Base-by-base conservation (phyloP, 2,329 filamentous ascomycete species). In the Diplodia corticola region DNA sequence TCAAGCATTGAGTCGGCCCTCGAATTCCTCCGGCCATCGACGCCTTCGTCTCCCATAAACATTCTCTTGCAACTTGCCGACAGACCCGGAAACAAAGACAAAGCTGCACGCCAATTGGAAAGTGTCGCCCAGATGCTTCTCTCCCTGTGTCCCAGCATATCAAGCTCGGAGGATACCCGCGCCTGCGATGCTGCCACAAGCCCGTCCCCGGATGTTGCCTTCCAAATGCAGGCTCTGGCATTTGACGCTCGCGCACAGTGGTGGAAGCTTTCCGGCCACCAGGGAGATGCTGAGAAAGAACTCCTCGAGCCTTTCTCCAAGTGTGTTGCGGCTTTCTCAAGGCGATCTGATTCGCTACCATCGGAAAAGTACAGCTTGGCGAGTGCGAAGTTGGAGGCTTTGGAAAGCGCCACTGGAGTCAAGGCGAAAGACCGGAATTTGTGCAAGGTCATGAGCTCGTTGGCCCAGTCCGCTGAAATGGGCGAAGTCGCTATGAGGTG, bases 111-210 rank as follows among this genome's bases (percentile, higher is more conserved):
- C 3, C 89, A 92, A 68, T 78, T 93, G 20, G 89, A 92, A 59
- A 83, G 82, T 0, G 73, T 92, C 1, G 87, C 89, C 0, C 88
- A 91, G 69, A 82, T 83, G 2, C 78, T 93, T 0, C 79, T 93
- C 1, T 85, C 87, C 0, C 77, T 93, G 1, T 85, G 88, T 30
- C 90, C 91, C 1, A 89, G 86, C 71, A 80, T 90, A n/a, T 87
- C 89, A 1, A 80, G 81, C 57, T 84, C 86, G 10, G 86, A 89
- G 48, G 91, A 93, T 71, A 76, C 76, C 3, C 69, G 81, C 1
- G 87, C 87, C 0, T 72, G 77, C 4, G 85, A 89, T 67, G 76
- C 81, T 9, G 81, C 83, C 28, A 75, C 87, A 7, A 86, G 83
- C 67, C 82, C 88, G 3, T 80, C 81, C 1, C 88, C 90, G 1